These are phyloP conservation scores for Ilex aquifolium DNA, from an alignment of 257 asterid genomes.

Conservation along the genomic window DNA sequence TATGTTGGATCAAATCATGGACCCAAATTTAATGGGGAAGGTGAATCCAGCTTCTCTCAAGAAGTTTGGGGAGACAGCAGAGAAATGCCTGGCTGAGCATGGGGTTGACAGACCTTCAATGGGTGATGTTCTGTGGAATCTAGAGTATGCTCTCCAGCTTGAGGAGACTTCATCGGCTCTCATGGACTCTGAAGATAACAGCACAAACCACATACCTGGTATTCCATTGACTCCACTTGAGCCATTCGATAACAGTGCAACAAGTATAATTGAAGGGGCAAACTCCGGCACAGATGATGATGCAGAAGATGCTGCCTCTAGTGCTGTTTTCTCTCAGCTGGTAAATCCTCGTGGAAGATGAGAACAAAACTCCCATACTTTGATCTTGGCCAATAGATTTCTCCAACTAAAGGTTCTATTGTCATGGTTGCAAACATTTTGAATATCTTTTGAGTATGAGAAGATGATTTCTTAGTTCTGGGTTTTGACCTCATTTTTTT, in stretches of 20 bases:
- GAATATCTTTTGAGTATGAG: background rate
- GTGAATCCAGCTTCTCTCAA: conserved; percentile 57
- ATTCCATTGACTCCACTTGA: conserved; percentile 40
- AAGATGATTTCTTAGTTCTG: conserved; percentile 7
- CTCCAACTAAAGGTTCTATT: background rate
- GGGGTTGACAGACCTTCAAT: conserved; percentile 77
- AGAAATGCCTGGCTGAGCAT: conserved; percentile 66
- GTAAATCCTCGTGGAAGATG: conserved; percentile 80
- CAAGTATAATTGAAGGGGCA: conserved; percentile 51
- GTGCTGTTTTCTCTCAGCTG: conserved; percentile 74
- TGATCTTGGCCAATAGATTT: conserved; percentile 5
- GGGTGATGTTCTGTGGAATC: conserved; percentile 82
- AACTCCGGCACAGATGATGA: conserved; percentile 59
- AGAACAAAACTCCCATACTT: conserved; percentile 1
- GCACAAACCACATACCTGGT: conserved; percentile 58
- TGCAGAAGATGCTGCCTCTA: conserved; percentile 60
- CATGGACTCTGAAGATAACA: conserved; percentile 58
- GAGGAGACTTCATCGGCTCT: conserved; percentile 69
- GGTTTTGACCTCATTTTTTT: conserved; percentile 13
- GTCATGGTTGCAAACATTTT: background rate
- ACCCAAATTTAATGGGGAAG: conserved; percentile 53
- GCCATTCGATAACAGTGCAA: conserved; percentile 61
- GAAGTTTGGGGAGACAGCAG: conserved; percentile 78
- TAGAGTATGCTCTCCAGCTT: conserved; percentile 75
- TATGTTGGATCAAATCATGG: conserved; percentile 66